Evolutionary conservation across 352 stramenopile genomes (phyloP), one percentile per base, ranked within the genome.

Genomic region (Globisporangium polare): DNA sequence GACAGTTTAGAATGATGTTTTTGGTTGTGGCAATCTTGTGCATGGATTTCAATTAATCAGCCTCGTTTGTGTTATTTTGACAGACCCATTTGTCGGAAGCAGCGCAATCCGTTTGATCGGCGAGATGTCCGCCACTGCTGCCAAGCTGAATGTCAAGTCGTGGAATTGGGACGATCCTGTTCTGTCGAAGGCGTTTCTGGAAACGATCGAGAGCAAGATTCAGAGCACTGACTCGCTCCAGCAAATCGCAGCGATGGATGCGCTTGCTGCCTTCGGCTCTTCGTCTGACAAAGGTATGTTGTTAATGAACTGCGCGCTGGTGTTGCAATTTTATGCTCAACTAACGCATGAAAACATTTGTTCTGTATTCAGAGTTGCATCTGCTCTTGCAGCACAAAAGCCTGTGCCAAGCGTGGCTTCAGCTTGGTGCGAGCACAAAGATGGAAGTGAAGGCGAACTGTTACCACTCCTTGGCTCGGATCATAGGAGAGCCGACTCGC

Each of bases 241-340:
- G 65, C 78, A 92, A 50, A 92, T 95, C 56, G 87, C 87, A 31
- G 87, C 81, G 10, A 93, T 93, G 83, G 87, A 95, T 47, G 85
- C 83, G 8, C 69, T 94, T 33, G 83, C 83, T 59, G 83, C 81
- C 2, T 95, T 94, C 56, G 83, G 74, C 12, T 89, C 77, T 6
- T 87, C 86, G 3, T 92, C 86, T 2, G 79, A 90, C 27, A 89
- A 91, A 80, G 86, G 86, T 95, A 33, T 45, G 62, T n/a, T 20
- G 9, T 12, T 37, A 35, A 45, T 9, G 17, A 56, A 9, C 3
- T 42, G 33, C 7, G 27, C 26, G 10, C 20, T 52, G 18, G 8
- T 42, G 31, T 13, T 9, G 10, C 18, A 10, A 6, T 18, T 2
- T 4, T 22, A 17, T 5, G 53, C 15, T 31, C 46, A 7, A 29